Conservation (phyloP, 768 basidiomycete genomes). For the Neoboletus brunneissimus region DNA sequence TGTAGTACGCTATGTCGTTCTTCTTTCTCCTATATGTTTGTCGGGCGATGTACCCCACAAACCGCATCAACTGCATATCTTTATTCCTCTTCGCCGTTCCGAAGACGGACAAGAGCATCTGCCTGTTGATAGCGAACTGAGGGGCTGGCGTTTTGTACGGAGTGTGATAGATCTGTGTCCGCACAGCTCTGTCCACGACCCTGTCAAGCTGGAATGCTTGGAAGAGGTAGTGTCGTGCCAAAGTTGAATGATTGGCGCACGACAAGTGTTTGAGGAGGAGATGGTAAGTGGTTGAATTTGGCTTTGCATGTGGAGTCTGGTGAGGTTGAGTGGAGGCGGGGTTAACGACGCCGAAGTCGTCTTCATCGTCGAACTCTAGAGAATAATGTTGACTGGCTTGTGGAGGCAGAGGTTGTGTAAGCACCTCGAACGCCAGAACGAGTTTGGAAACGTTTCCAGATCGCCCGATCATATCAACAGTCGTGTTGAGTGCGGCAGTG, state of each 20-base stretch:
- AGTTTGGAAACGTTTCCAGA: conserved; percentile 60
- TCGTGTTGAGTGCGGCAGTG: conserved; percentile 67
- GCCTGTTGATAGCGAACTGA: conserved; percentile 52
- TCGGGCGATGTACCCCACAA: conserved; percentile 49
- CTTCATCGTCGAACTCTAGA: conserved; percentile 62
- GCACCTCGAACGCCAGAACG: conserved; percentile 73
- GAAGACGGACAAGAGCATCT: conserved; percentile 54
- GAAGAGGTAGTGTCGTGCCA: conserved; percentile 66
- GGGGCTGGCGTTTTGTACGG: conserved; percentile 44
- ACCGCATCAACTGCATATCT: conserved; percentile 57
- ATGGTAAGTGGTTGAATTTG: conserved; percentile 67
- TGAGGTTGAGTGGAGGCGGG: conserved; percentile 35
- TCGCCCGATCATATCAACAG: conserved; percentile 67
- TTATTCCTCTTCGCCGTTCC: conserved; percentile 59
- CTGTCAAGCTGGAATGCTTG: conserved; percentile 51
- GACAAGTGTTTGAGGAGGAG: conserved; percentile 60
- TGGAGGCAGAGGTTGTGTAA: conserved; percentile 66
- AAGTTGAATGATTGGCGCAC: conserved; percentile 42
- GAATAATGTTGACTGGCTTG: conserved; percentile 43
- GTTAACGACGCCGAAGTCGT: conserved; percentile 49
- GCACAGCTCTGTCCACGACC: conserved; percentile 31
- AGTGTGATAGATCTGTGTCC: conserved; percentile 30
- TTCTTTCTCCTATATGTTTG: conserved; percentile 49
- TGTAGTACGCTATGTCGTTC: conserved; percentile 44
- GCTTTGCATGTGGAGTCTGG: conserved; percentile 43